Base-by-base conservation (phyloP, 2,329 filamentous ascomycete species). In the Fusarium bulbicola region DNA sequence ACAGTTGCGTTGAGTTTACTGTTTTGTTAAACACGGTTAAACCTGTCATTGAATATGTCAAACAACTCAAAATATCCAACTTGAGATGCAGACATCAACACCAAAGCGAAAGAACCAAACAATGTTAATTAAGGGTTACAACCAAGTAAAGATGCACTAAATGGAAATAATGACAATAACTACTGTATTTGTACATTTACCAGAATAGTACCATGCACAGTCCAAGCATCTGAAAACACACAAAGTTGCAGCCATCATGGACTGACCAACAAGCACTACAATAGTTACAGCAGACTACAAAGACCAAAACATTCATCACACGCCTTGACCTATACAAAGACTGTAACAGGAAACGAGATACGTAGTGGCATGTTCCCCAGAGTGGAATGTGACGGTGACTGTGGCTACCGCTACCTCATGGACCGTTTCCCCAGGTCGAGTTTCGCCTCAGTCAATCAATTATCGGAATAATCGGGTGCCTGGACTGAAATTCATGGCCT, bases 301-400 rank as follows among this genome's bases (percentile, higher is more conserved):
- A 49, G 21, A 21, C 30, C 30, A 49, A 47, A 58, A n/a, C 15
- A 49, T 28, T 28, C 40, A 49, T 18, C n/a, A 61, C 32, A 39
- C 18, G 32, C 21, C 13, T 47, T 26, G 9, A n/a, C 18, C 11
- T 15, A 36, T 26, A 34, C 32, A 59, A 32, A 14, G 20, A 18
- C 9, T 16, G 39, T 39, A 45, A 37, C 36, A 14, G 30, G 18
- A 57, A 46, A 34, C 16, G 32, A 24, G 24, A 26, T 36, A 34
- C 14, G 32, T 34, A 26, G 16, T 24, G 32, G 59, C 47, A 67
- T 21, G 39, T 65, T 68, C 70, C 67, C 67, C 67, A 59, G 71
- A 72, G 36, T 60, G 24, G 20, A 39, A 20, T 28, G n/a, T 30
- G 28, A 54, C 34, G 28, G 34, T 26, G 49, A 34, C 28, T 26